Base-by-base conservation (phyloP, 257 asterid species). In the Agastache rugosa region DNA sequence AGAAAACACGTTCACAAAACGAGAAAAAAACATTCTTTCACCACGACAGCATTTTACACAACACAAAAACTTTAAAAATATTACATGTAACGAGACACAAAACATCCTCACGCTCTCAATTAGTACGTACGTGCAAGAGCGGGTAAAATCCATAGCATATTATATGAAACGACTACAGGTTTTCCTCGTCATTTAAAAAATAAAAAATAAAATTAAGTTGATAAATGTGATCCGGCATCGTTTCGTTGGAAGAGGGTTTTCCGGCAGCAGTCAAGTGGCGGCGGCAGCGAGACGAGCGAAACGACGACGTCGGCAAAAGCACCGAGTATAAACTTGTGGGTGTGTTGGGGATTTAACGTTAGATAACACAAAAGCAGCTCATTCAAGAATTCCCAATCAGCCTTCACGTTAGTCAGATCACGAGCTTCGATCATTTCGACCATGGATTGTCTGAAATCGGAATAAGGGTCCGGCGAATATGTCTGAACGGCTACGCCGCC, bases 231-330 rank as follows among this genome's bases (percentile, higher is more conserved):
- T 9, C 67, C 60, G 69, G 82, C 60, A 7, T 77, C 14, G 8
- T 14, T 75, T 6, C 69, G 71, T 11, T 10, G 69, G 67, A 42
- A 51, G 16, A 39, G 58, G 9, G 19, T 53, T 63, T 68, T 77
- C 81, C 79, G 84, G 84, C 82, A 10, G 4, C 16, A 41, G 25
- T 23, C 19, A 59, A 16, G 54, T 34, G 10, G 34, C 78, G 74
- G 31, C 51, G 78, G 58, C 8, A 83, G 34, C 42, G 87, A 3
- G 81, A 81, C 71, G 7, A 88, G 81, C 22, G 96, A 79, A 1
- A 88, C 86, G 66, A 88, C 53, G 47, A 92, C 84, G 85, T 90
- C 97, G 0, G 98, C 76, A 11, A 88, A 92, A 39, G 98, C 98
- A 11, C 83, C 80, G 12, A 92, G 61, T 0, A 92, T 87, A 20